Base-by-base conservation (phyloP, 352 stramenopile genomes). In the Phytophthora niederhauseri region DNA sequence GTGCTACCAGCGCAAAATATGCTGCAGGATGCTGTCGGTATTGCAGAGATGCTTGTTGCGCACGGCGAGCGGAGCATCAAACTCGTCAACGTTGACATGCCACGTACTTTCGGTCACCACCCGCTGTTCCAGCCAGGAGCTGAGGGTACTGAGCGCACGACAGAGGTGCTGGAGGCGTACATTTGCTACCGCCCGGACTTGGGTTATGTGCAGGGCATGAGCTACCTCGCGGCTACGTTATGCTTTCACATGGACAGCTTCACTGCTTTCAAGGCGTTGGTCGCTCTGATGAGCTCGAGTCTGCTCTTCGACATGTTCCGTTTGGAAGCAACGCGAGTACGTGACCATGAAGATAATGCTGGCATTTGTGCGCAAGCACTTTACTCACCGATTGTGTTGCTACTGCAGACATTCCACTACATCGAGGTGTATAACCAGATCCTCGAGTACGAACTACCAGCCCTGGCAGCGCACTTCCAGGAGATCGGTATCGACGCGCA, bases 241-340 rank as follows among this genome's bases (percentile, higher is more conserved):
- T 96, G 89, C 64, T 91, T 96, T 53, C 89, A 96, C 69, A 92
- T 96, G 85, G 89, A 96, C 65, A 94, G 83, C 71, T 96, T 95
- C 58, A 87, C 85, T 53, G 89, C 89, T 43, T 96, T 96, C 70
- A 94, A 94, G 69, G 87, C 87, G 17, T 71, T 96, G 54, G 87
- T 90, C 26, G 82, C 85, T 30, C 73, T 96, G 43, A 88, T 96
- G 76, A 95, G 87, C 64, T 93, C 85, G 49, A 93, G 81, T 38
- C 61, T 95, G 20, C 72, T 96, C n/a, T 96, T 96, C 54, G 88
- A 96, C 67, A 93, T 96, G 86, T 96, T 94, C 60, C 86, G 88
- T 28, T 80, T 96, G 31, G 86, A 94, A 45, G 80, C 83, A 48
- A 93, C 82, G 30, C 73, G 88, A 68, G 88, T 96, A 72, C 43